Conservation (phyloP, 1,139 yeast species). For the Debaryomyces psychrophilus region DNA sequence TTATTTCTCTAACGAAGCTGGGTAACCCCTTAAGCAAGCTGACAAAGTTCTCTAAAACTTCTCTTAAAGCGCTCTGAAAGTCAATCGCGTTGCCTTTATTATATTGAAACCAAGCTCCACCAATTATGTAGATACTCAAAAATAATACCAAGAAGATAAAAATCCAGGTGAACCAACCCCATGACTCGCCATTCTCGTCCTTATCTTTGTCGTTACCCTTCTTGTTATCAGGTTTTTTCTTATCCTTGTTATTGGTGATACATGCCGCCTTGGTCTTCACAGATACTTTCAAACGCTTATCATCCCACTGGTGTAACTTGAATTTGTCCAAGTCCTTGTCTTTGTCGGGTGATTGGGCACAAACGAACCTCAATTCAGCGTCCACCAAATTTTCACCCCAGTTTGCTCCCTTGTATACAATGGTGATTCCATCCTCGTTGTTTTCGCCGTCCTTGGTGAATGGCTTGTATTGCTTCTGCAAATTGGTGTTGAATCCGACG, state of each 20-base stretch:
- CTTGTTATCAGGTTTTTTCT: slow-evolving; percentile 24
- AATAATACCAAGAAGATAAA: slow-evolving; percentile 67
- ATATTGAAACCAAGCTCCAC: slow-evolving; percentile 78
- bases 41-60: slow-evolving; percentile 69
- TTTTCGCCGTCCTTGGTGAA: slow-evolving; percentile 24
- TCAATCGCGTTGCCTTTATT: slow-evolving; percentile 56
- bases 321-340: slow-evolving; percentile 40
- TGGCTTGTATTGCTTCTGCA: slow-evolving; percentile 34
- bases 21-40: slow-evolving; percentile 69
- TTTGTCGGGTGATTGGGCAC: slow-evolving; percentile 44
- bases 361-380: slow-evolving; percentile 55
- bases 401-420: slow-evolving; percentile 55
- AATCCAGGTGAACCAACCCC: slow-evolving; percentile 83
- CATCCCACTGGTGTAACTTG: slow-evolving; percentile 37
- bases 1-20: slow-evolving; percentile 68
- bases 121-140: slow-evolving; percentile 71
- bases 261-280: slow-evolving; percentile 45
- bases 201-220: slow-evolving; percentile 22
- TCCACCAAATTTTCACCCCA: slow-evolving; percentile 70
- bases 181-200: slow-evolving; percentile 48
- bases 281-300: slow-evolving; percentile 26
- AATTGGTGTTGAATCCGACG: slow-evolving; percentile 48
- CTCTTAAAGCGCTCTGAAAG: slow-evolving; percentile 59
- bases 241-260: slow-evolving; percentile 31
- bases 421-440: slow-evolving; percentile 44